Conservation (phyloP, 257 asterid genomes). For the Nicotiana otophora region DNA sequence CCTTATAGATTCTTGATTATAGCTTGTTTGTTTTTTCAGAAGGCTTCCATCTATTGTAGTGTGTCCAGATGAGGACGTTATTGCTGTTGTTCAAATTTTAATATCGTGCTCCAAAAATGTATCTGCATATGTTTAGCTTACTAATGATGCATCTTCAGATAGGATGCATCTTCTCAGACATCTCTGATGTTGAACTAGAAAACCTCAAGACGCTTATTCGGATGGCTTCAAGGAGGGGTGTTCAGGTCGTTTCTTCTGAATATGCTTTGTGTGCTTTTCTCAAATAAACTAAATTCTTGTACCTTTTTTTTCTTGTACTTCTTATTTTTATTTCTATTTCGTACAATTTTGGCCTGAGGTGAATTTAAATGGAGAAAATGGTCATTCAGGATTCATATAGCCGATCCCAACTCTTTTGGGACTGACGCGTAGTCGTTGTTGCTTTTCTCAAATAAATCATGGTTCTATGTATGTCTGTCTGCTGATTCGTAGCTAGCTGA, state of each 20-base stretch:
- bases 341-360: background rate
- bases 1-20: background rate
- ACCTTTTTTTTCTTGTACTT: background rate
- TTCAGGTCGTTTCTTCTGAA: constrained; percentile 48
- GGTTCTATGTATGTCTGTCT: background rate
- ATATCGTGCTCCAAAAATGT: background rate
- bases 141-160: constrained; percentile 40
- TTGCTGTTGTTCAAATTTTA: background rate
- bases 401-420: background rate
- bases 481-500: background rate
- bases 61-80: background rate
- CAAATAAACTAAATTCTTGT: background rate
- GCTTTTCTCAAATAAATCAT: background rate
- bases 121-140: background rate
- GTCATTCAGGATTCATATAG: background rate
- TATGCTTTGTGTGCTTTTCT: background rate
- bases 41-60: background rate
- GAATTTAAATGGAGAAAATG: constrained; percentile 6
- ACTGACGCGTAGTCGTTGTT: background rate
- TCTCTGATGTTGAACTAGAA: constrained; percentile 44
- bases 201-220: constrained; percentile 49
- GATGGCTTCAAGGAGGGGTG: constrained; percentile 52
- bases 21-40: background rate
- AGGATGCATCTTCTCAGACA: constrained; percentile 57
- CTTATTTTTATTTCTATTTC: too few relatives aligned